Conservation (phyloP, 2,329 filamentous ascomycete species). For the Rutstroemia sp. region DNA sequence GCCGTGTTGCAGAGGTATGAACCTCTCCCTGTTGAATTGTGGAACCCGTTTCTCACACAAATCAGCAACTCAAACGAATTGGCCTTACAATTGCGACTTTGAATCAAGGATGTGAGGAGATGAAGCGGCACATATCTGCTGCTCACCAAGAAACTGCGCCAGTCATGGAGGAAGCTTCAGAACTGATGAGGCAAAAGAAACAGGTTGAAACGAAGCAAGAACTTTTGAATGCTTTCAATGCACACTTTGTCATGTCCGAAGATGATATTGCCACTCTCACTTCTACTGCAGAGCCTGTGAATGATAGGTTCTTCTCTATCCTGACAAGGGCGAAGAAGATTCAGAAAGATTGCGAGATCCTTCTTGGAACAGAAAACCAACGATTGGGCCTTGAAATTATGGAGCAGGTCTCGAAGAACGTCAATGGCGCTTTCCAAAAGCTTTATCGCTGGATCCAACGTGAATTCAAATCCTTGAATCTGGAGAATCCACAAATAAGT, state of each 20-base stretch:
- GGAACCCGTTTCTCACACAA: conserved; percentile 22
- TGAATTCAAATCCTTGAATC: conserved; percentile 84
- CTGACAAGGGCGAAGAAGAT: conserved; percentile 79
- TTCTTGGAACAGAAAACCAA: conserved; percentile 87
- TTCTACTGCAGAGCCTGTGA: conserved; percentile 70
- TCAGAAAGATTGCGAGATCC: conserved; percentile 77
- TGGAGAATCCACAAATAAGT: conserved; percentile 91
- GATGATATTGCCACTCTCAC: conserved; percentile 71
- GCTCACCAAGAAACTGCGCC: conserved; percentile 68
- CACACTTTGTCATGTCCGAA: conserved; percentile 79
- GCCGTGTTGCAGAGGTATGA: conserved; percentile 73
- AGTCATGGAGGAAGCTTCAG: conserved; percentile 68
- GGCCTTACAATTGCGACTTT: conserved; percentile 70
- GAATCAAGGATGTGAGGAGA: conserved; percentile 72
- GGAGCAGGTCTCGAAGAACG: conserved; percentile 78
- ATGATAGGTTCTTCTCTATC: conserved; percentile 75
- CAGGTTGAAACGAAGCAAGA: conserved; percentile 75
- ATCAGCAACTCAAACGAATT: conserved; percentile 78
- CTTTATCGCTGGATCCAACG: conserved; percentile 92
- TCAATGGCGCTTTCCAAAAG: conserved; percentile 90
- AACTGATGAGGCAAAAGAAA: conserved; percentile 63
- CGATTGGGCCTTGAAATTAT: conserved; percentile 82
- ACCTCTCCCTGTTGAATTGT: neutral
- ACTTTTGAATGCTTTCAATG: conserved; percentile 67
- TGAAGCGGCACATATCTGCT: conserved; percentile 69